Conservation (phyloP, 225 moss, liverwort and hornwort genomes). For the Physcomitrium patens region DNA sequence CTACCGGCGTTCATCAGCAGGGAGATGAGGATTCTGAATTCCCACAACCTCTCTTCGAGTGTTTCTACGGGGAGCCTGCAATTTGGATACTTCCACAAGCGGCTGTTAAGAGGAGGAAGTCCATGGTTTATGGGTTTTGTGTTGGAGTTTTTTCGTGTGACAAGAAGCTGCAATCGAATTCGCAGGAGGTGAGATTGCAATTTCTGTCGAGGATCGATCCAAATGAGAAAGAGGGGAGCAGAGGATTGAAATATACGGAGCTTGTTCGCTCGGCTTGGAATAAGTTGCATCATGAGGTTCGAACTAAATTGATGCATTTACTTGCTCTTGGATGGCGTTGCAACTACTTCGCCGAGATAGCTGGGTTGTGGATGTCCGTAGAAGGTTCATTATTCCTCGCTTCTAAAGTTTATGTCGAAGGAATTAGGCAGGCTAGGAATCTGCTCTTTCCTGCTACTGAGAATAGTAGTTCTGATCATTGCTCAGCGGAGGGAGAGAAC, state of each 20-base stretch:
- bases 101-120: slow-evolving; percentile 25
- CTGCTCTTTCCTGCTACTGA: slow-evolving; percentile 12
- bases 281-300: slow-evolving; percentile 28
- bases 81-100: slow-evolving; percentile 44
- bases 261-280: slow-evolving; percentile 53
- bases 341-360: slow-evolving; percentile 50
- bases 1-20: neutral
- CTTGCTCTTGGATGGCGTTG: slow-evolving; percentile 38
- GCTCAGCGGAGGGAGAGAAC: slow-evolving; percentile 6
- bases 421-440: slow-evolving; percentile 37
- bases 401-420: slow-evolving; percentile 48
- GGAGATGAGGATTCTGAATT: neutral
- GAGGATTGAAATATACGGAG: slow-evolving; percentile 39
- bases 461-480: neutral
- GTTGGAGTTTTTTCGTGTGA: slow-evolving; percentile 29
- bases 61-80: slow-evolving; percentile 29
- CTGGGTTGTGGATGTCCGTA: slow-evolving; percentile 74
- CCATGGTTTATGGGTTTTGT: neutral
- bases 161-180: neutral
- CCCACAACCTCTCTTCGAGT: slow-evolving; percentile 19
- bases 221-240: neutral
- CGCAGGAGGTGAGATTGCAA: slow-evolving; percentile 29
- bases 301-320: slow-evolving; percentile 55
- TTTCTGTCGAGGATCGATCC: neutral
- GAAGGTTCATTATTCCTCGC: slow-evolving; percentile 64